Evolutionary conservation across 169 alveolate genomes (phyloP).

Genomic region (Eimeria sp.): DNA sequence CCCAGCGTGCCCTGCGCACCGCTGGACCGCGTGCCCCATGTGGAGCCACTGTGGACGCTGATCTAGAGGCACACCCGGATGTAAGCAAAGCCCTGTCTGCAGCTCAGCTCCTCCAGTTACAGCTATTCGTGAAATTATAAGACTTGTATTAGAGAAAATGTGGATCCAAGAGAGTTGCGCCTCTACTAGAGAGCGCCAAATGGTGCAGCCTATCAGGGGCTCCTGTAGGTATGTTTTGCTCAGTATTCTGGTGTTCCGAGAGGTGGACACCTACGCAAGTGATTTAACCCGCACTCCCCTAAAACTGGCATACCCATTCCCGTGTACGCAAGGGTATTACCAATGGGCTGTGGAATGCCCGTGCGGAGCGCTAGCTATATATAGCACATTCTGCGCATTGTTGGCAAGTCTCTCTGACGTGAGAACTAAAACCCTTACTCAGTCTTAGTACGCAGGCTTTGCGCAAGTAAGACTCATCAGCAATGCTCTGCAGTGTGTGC

Average conservation of each 20-base stretch:
- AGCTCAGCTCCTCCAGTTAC: not conserved
- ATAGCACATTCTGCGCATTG: too few species aligned
- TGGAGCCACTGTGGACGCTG: slow-evolving; percentile 11
- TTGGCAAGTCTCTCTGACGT: too few species aligned
- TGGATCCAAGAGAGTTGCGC: not conserved
- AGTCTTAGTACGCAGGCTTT: too few species aligned
- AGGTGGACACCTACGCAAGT: not conserved
- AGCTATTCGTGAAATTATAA: not conserved
- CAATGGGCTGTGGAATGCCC: too few species aligned
- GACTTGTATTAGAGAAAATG: not conserved
- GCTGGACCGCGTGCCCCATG: slow-evolving; percentile 37
- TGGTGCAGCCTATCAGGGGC: not conserved
- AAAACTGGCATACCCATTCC: not conserved
- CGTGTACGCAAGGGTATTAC: too few species aligned
- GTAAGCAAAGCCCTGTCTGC: slow-evolving; percentile 5
- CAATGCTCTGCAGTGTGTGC: too few species aligned
- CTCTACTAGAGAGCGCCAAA: not conserved
- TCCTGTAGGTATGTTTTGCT: not conserved
- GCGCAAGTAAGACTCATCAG: too few species aligned
- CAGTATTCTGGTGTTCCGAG: not conserved
- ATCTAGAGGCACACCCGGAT: not conserved
- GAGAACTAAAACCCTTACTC: too few species aligned
- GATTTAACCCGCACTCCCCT: not conserved
- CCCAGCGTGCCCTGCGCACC: not conserved
- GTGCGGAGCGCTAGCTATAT: too few species aligned